Evolutionary conservation across 306 rosid species (phyloP), one percentile per base, ranked within the genome.

Genomic region (Cucumis cinereus): DNA sequence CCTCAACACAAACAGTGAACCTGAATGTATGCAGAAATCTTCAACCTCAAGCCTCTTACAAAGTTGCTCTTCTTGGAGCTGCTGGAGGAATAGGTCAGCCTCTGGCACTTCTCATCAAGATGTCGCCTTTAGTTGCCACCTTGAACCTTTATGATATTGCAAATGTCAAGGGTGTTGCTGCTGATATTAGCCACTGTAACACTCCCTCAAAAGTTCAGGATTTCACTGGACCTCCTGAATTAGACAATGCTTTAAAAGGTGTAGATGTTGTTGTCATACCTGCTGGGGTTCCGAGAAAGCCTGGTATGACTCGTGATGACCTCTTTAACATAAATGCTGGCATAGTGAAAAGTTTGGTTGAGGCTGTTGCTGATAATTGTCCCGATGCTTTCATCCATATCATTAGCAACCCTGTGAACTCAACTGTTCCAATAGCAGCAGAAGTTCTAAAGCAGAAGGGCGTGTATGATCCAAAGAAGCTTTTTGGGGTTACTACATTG

Each of bases 61-160:
- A 89, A 80, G 98, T 94, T 22, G 97, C 98, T 7, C 83, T 94
- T 82, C 97, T 94, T 28, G 98, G 98, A 61, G 95, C 98, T 75
- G 97, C 90, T 16, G 98, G 98, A 59, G 98, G 98, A 74, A 94
- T 94, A 3, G 99, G 99, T 55, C 99, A 94, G 78, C 92, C 97
- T 1, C 58, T 94, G n/a, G 69, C 99, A 1, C 97, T 94, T 80
- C 96, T 94, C 41, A 83, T 92, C 79, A 94, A 94, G 87, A 94
- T 94, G 99, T 94, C 99, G 7, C 99, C 99, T 1, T 85, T 94
- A 69, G 88, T 94, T 68, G 89, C 99, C 9, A 70, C 85, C 79
- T 82, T 94, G 77, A 88, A 94, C 81, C 92, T 94, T n/a, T 94
- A 94, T 35, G 99, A 92, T 89, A 81, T 94, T 57, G 97, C 95